These are phyloP conservation scores for Talaromyces atroroseus DNA, from an alignment of 2,329 filamentous ascomycete species.

Conservation along the genomic window DNA sequence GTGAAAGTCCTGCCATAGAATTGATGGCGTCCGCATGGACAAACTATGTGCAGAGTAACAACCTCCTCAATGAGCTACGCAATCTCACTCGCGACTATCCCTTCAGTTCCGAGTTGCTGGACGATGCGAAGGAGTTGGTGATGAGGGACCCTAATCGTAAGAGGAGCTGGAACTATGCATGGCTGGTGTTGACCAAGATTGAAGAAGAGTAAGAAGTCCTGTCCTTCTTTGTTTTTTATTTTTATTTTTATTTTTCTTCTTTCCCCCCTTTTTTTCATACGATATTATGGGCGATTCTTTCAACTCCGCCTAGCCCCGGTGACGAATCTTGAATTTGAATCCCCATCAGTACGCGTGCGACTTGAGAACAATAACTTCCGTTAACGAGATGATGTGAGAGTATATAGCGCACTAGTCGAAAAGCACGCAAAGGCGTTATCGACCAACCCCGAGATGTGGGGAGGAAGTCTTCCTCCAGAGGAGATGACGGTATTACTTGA, in stretches of 20 bases:
- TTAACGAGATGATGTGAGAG: background rate
- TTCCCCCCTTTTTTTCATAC: background rate
- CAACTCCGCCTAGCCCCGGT: background rate
- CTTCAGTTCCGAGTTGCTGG: slow-evolving; percentile 51
- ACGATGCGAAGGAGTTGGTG: slow-evolving; percentile 50
- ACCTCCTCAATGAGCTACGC: slow-evolving; percentile 64
- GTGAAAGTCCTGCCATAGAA: slow-evolving; percentile 44
- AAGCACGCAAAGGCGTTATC: slow-evolving; percentile 59
- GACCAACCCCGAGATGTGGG: slow-evolving; percentile 65
- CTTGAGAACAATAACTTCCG: background rate
- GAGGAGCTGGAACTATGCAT: slow-evolving; percentile 70
- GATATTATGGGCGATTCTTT: background rate
- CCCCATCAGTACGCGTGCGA: too few species aligned
- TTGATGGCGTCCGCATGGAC: slow-evolving; percentile 68
- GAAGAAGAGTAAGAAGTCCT: slow-evolving; percentile 52
- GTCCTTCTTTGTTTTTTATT: background rate
- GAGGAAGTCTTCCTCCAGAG: slow-evolving; percentile 49
- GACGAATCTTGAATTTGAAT: background rate
- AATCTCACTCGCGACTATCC: slow-evolving; percentile 63
- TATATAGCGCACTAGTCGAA: slow-evolving; percentile 52
- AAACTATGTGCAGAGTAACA: slow-evolving; percentile 66
- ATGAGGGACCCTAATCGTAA: slow-evolving; percentile 59
- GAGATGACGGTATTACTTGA: slow-evolving; percentile 56
- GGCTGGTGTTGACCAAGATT: slow-evolving; percentile 65
- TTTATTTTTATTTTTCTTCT: background rate